Conservation (phyloP, 441 rosid genomes). For the Euphorbia celastroides region DNA sequence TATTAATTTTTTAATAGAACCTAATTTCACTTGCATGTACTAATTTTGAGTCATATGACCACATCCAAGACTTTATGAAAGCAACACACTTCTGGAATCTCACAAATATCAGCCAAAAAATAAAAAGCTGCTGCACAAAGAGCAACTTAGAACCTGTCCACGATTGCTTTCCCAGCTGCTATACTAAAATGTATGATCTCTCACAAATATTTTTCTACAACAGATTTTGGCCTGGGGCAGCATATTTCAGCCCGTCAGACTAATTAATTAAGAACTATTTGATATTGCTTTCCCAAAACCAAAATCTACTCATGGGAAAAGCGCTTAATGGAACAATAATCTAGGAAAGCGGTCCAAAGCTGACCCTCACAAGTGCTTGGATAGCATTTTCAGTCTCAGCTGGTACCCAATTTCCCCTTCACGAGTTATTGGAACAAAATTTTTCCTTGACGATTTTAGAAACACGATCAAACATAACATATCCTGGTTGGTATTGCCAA, state of each 20-base stretch:
- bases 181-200: too few species aligned
- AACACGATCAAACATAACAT: neutral
- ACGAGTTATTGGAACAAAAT: too few species aligned
- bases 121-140: neutral
- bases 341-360: too few species aligned
- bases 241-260: too few species aligned
- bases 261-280: too few species aligned
- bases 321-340: too few species aligned
- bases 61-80: neutral
- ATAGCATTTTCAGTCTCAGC: neutral
- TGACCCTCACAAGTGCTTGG: too few species aligned
- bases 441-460: neutral
- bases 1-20: neutral
- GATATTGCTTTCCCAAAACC: too few species aligned
- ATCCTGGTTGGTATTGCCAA: neutral
- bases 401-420: neutral
- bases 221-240: too few species aligned
- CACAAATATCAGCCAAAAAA: neutral
- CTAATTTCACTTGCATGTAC: neutral
- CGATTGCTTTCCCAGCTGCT: too few species aligned
- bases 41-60: neutral
- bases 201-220: too few species aligned
- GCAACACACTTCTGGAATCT: neutral
- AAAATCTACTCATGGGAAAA: too few species aligned
- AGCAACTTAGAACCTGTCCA: constrained; percentile 3